These are phyloP conservation scores for Cardamine resedifolia DNA, from an alignment of 345 rosid genomes.

Conservation along the genomic window DNA sequence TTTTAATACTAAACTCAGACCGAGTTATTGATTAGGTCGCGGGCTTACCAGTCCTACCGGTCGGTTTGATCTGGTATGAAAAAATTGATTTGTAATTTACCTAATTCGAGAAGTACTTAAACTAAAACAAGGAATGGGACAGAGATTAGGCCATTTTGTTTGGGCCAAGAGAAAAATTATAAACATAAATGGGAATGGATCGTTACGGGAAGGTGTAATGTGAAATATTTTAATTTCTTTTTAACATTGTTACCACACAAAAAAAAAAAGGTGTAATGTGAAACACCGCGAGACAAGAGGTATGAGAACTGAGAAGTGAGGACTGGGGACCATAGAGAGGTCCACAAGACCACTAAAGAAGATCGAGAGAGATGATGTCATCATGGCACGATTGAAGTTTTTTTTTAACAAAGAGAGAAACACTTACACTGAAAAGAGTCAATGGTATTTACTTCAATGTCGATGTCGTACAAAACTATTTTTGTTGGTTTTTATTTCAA, in stretches of 20 bases:
- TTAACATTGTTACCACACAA: too few species aligned
- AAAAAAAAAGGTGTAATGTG: background rate
- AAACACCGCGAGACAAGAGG: background rate
- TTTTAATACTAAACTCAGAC: background rate
- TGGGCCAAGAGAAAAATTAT: background rate
- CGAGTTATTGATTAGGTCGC: background rate
- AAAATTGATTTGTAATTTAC: background rate
- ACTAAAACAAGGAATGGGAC: background rate
- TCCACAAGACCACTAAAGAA: constrained; percentile 11
- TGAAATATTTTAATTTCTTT: too few species aligned
- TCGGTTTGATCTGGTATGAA: background rate
- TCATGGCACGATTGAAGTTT: constrained; percentile 8
- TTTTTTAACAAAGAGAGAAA: background rate
- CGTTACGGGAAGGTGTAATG: background rate
- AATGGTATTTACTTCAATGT: too few species aligned
- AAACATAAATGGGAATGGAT: background rate
- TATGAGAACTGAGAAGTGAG: background rate
- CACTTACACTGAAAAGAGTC: background rate
- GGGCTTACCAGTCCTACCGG: background rate
- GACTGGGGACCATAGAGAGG: background rate
- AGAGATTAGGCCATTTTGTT: background rate
- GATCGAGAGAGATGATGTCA: constrained; percentile 16
- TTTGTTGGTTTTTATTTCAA: background rate
- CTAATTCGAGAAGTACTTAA: background rate
- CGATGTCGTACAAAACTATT: background rate